Evolutionary conservation across 139 green algal genomes (phyloP).

Genomic region (Coelastrella sp.): DNA sequence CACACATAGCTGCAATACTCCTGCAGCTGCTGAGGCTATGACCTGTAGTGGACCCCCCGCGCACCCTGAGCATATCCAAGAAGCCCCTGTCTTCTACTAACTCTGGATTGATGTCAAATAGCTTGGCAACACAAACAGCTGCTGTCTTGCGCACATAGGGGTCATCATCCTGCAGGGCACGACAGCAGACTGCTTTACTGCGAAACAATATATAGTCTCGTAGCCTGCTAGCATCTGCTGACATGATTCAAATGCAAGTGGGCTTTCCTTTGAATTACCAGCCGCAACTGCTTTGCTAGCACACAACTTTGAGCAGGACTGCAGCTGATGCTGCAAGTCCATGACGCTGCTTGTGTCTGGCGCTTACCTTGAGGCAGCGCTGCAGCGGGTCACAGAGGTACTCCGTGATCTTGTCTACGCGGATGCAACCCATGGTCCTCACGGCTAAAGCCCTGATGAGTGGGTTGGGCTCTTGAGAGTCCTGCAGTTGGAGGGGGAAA

Average conservation of each 20-base stretch:
- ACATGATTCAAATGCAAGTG: too few species aligned
- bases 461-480: slow-evolving; percentile 98
- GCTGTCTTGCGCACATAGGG: slow-evolving; percentile 99
- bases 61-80: slow-evolving; percentile 91
- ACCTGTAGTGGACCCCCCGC: neutral
- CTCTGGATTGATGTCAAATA: slow-evolving; percentile 97
- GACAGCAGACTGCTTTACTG: too few species aligned
- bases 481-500: slow-evolving; percentile 68
- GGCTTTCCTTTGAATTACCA: too few species aligned
- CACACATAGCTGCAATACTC: neutral
- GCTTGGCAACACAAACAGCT: slow-evolving; percentile 98
- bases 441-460: slow-evolving; percentile 97
- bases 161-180: slow-evolving; percentile 89
- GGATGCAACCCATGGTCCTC: slow-evolving; percentile 99
- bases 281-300: too few species aligned
- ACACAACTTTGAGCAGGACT: too few species aligned
- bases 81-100: slow-evolving; percentile 98
- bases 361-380: slow-evolving; percentile 84
- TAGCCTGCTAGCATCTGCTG: too few species aligned
- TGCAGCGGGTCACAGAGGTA: slow-evolving; percentile 99
- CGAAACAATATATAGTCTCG: too few species aligned
- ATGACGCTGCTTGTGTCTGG: neutral
- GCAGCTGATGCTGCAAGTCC: neutral
- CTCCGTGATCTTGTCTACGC: slow-evolving; percentile 99
- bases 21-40: neutral